phyloP scores from a whole-genome alignment of 2,329 filamentous ascomycete species.

The Dryadomyces quercivorus region DNA sequence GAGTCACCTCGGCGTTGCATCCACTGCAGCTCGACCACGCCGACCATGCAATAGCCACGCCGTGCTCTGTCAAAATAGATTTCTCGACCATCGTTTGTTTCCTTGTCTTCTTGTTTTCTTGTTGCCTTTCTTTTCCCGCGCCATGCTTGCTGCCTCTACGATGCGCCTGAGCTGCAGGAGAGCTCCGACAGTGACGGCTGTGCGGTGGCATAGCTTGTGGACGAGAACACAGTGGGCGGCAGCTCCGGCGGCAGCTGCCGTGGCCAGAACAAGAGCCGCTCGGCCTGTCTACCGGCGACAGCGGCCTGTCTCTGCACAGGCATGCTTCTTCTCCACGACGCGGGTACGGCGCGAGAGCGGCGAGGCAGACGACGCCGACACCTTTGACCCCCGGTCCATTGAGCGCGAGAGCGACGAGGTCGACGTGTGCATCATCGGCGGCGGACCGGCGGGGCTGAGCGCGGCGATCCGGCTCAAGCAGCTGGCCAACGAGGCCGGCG shows the following conservation, averaged over 20 bases:
- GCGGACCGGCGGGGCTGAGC: constrained; percentile 84
- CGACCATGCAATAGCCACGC: constrained; percentile 2
- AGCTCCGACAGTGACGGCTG: not conserved
- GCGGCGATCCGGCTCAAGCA: constrained; percentile 94
- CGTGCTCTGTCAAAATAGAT: not conserved
- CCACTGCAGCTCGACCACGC: not conserved
- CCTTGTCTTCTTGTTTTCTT: too few relatives aligned
- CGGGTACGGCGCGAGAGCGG: constrained; percentile 10
- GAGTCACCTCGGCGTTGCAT: not conserved
- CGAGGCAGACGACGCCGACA: constrained; percentile 29
- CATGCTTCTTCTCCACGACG: constrained; percentile 15
- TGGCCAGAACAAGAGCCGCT: not conserved
- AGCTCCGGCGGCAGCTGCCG: not conserved
- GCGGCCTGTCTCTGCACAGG: not conserved
- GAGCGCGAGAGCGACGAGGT: constrained; percentile 90
- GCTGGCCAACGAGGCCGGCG: constrained; percentile 83
- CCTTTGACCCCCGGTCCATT: constrained; percentile 53
- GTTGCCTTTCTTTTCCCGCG: not conserved
- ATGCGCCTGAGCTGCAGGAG: not conserved
- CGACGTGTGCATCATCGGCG: constrained; percentile 93
- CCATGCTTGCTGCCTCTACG: not conserved
- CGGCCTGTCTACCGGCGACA: not conserved
- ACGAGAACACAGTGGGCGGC: not conserved
- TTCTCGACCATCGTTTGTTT: not conserved
- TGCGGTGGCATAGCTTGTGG: not conserved